Evolutionary conservation across 192 early-diverging fungal species (phyloP).

Genomic region (Coemansia guatemalensis): DNA sequence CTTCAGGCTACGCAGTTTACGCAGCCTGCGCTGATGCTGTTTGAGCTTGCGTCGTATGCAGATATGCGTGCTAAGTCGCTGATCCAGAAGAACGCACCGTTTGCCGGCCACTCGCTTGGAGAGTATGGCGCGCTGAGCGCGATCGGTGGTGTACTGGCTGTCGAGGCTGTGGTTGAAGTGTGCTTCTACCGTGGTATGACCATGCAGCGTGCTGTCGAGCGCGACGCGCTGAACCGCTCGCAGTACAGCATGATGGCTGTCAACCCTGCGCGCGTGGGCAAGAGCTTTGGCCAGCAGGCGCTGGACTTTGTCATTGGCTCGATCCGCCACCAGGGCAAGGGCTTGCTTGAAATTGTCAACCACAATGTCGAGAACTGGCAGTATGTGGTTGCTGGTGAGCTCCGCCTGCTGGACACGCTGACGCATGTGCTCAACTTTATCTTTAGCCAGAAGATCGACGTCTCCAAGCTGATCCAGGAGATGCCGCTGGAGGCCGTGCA

Average conservation of each 20-base stretch:
- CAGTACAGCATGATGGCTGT: slow-evolving; percentile 96
- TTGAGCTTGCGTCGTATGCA: slow-evolving; percentile 88
- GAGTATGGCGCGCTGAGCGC: slow-evolving; percentile 91
- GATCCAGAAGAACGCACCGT: slow-evolving; percentile 81
- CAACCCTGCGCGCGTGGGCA: slow-evolving; percentile 86
- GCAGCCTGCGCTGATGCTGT: slow-evolving; percentile 86
- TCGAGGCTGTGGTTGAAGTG: slow-evolving; percentile 85
- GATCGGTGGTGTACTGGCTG: slow-evolving; percentile 82
- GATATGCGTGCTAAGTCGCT: slow-evolving; percentile 88
- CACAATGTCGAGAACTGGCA: slow-evolving; percentile 98
- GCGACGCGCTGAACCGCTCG: slow-evolving; percentile 82
- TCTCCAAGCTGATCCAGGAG: slow-evolving; percentile 78
- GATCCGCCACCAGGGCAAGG: slow-evolving; percentile 74
- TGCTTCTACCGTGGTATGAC: slow-evolving; percentile 98
- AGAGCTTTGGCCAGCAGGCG: slow-evolving; percentile 81
- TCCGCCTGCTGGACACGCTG: slow-evolving; percentile 77
- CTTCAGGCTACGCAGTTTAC: slow-evolving; percentile 95
- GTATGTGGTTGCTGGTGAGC: slow-evolving; percentile 90
- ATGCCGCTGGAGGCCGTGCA: slow-evolving; percentile 85
- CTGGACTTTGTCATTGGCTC: slow-evolving; percentile 69
- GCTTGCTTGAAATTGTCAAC: slow-evolving; percentile 92
- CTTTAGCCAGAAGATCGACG: slow-evolving; percentile 83
- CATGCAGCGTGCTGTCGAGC: slow-evolving; percentile 92
- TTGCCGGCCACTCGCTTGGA: slow-evolving; percentile 94
- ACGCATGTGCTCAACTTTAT: slow-evolving; percentile 84